Evolutionary conservation across 1,139 yeast species (phyloP), one percentile per base, ranked within the genome.

Genomic region (Yamadazyma membranifaciens): DNA sequence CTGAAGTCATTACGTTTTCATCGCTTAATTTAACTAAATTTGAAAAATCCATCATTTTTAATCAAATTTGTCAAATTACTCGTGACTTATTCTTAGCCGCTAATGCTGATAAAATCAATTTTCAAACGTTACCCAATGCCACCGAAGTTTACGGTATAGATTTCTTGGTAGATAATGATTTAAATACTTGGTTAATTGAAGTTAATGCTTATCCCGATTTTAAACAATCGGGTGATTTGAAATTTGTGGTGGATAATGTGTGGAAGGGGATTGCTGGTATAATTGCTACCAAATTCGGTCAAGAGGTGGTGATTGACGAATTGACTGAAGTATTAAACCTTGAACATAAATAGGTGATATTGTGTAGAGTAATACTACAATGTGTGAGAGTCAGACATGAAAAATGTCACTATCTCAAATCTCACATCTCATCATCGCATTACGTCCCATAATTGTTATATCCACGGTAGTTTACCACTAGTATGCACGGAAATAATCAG

Each of bases 191-290:
- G 36, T 60, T 92, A 33, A 65, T 92, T 31, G 98, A 92, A 60
- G 87, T 89, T 36, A 92, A 92, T 57, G 84, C 98, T 9, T 92
- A 85, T 57, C 98, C 98, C 1, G 98, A 92, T 58, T 92, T 92
- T 64, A 89, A 89, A 57, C 98, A 92, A 62, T 92, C 98, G 0
- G 98, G 98, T 10, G 83, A 76, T 6, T 69, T 92, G 52, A 85
- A 84, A 55, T 67, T 55, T 1, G 55, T 91, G 22, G 87, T 92
- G 25, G 69, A 70, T 50, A 80, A 72, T 14, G 38, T 36, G 2
- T 36, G 38, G 38, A 17, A 14, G 22, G 38, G 38, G 6, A 15
- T 36, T 7, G 33, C 34, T n/a, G 38, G 38, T 3, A 14, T 35
- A 3, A 16, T 36, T 31, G 33, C 38, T 24, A 12, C 7, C 9